Base-by-base conservation (phyloP, 1,284 basidiomycete species). In the Caloboletus firmus region DNA sequence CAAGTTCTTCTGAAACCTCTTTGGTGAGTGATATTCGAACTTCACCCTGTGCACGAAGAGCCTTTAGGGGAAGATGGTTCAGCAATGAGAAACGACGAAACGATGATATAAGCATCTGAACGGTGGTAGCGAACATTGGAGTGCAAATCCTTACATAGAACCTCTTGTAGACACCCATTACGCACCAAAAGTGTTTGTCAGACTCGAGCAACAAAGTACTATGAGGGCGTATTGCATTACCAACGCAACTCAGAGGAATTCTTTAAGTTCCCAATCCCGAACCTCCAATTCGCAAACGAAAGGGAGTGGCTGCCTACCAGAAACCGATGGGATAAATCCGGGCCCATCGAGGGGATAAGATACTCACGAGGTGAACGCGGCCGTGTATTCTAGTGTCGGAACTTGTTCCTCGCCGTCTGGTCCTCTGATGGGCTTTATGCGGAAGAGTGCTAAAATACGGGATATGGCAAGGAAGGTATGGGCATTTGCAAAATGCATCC, bases 391-490 rank as follows among this genome's bases (percentile, higher is more conserved):
- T 12, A 58, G n/a, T 8, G n/a, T 35, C 41, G 55, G 55, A 10
- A 58, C 36, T 59, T 78, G 76, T 13, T 69, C 52, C 5, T 69
- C 68, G 24, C 53, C 53, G 5, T 55, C 53, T 12, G 43, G 42
- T 32, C 51, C 39, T 26, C 9, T 41, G 5, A 17, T 22, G 59
- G 73, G 74, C 24, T 60, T 52, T 30, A 80, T 73, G 51, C 74
- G 60, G 59, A 74, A 78, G 15, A 72, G 69, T 7, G 75, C 64
- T 36, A 80, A 58, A 20, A 76, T 51, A 9, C 57, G 64, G 10
- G 74, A 73, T 43, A 76, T 76, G 31, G 78, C 70, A n/a, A 72
- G 69, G 49, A 80, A 76, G 72, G 45, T 58, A 3, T 58, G 49
- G 11, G 54, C 43, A 40, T 59, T 57, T 15, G 63, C 76, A 78